Conservation (phyloP, 257 asterid genomes). For the Asclepias syriaca region DNA sequence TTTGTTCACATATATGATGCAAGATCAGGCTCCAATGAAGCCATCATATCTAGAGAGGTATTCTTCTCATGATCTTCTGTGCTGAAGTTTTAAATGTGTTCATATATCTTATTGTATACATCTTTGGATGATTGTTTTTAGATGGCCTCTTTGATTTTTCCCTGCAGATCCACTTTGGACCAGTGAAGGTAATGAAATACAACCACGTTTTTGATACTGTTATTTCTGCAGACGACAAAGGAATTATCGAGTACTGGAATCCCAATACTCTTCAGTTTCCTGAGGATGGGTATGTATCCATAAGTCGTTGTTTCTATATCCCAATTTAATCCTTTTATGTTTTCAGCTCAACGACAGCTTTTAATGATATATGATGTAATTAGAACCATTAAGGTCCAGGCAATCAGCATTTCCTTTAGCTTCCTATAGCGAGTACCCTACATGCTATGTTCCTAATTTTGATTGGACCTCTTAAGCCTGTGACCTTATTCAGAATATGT, state of each 20-base stretch:
- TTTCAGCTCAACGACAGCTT: background rate
- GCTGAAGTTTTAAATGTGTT: conserved; percentile 10
- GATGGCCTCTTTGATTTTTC: conserved; percentile 15
- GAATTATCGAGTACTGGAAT: conserved; percentile 93
- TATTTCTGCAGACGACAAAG: conserved; percentile 92
- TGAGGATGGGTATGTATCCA: conserved; percentile 56
- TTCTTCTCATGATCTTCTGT: background rate
- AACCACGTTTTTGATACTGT: conserved; percentile 76
- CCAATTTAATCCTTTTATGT: background rate
- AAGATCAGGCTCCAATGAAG: conserved; percentile 83
- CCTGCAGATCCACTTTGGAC: conserved; percentile 72
- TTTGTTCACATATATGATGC: conserved; percentile 84
- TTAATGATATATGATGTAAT: background rate
- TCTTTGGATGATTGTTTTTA: conserved; percentile 8
- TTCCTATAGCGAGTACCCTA: background rate
- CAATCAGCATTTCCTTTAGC: background rate
- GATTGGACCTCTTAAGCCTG: background rate
- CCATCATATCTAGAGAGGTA: conserved; percentile 83
- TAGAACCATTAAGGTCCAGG: background rate
- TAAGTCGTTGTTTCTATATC: background rate
- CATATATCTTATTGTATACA: conserved; percentile 4
- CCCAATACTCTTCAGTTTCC: conserved; percentile 88
- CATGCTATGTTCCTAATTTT: background rate
- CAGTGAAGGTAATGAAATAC: conserved; percentile 83
- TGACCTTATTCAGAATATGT: background rate